phyloP scores from a whole-genome alignment of 176 grass and related monocot species.

The bread wheat (Triticum aestivum) region IWGSC_CS_RefSeq_v2.1 NC_057810.1:560609691-560610190 shows the following conservation, averaged over 20 bases:
- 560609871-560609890: neutral
- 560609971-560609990: neutral
- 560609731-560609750: neutral
- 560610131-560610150: neutral
- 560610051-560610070: neutral
- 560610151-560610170: too few relatives aligned
- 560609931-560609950: neutral
- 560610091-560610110: too few relatives aligned
- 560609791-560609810: neutral
- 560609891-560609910: neutral
- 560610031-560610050: constrained; percentile 2
- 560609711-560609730: neutral
- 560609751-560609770: neutral
- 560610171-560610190: too few relatives aligned
- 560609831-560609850: neutral
- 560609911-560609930: neutral
- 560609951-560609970: neutral
- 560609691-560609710: neutral
- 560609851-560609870: neutral
- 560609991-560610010: neutral
- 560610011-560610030: neutral
- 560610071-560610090: neutral
- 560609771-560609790: neutral
- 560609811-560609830: neutral
- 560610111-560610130: neutral